Evolutionary conservation across 2,329 filamentous ascomycete species (phyloP).

Genomic region (Aspergillus quadricinctus): DNA sequence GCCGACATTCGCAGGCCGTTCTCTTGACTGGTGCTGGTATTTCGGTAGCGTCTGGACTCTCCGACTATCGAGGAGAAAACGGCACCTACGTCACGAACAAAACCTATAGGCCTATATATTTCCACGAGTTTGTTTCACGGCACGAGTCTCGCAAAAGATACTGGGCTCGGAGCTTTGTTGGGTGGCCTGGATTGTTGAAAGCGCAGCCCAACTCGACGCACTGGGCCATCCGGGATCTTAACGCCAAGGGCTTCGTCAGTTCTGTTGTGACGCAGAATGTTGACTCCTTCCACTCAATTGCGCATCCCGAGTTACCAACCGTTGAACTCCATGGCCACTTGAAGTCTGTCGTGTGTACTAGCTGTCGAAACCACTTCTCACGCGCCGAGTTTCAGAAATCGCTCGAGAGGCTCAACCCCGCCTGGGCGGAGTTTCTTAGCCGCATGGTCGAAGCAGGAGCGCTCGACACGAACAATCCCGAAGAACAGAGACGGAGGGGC

Average conservation of each 20-base stretch:
- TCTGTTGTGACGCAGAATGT: constrained; percentile 93
- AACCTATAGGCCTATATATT: constrained; percentile 86
- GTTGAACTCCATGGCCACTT: constrained; percentile 91
- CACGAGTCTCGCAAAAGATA: constrained; percentile 89
- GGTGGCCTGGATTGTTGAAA: constrained; percentile 77
- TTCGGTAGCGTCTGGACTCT: constrained; percentile 85
- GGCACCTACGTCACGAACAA: constrained; percentile 93
- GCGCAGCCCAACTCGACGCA: constrained; percentile 79
- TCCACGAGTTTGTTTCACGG: constrained; percentile 75
- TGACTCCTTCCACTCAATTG: constrained; percentile 80
- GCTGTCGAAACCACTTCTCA: constrained; percentile 67
- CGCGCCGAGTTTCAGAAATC: constrained; percentile 71
- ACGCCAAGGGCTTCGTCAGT: constrained; percentile 65
- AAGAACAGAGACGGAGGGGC: constrained; percentile 62
- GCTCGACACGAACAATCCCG: constrained; percentile 70
- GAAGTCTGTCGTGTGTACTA: constrained; percentile 72
- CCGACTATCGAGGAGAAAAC: constrained; percentile 84
- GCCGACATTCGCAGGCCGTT: constrained; percentile 54
- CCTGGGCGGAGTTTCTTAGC: constrained; percentile 73
- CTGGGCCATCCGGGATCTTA: constrained; percentile 69
- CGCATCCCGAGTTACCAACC: constrained; percentile 70
- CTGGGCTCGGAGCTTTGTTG: constrained; percentile 91
- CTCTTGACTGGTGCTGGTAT: constrained; percentile 81
- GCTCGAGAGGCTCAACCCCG: constrained; percentile 74
- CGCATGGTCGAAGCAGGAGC: constrained; percentile 71